A percentile compares a stretch with the other conserved stretches of the same genome.
These are phyloP conservation scores for Aureobasidium sp. DNA, from an alignment of 2,329 filamentous ascomycete genomes.

Conservation along the genomic window DNA sequence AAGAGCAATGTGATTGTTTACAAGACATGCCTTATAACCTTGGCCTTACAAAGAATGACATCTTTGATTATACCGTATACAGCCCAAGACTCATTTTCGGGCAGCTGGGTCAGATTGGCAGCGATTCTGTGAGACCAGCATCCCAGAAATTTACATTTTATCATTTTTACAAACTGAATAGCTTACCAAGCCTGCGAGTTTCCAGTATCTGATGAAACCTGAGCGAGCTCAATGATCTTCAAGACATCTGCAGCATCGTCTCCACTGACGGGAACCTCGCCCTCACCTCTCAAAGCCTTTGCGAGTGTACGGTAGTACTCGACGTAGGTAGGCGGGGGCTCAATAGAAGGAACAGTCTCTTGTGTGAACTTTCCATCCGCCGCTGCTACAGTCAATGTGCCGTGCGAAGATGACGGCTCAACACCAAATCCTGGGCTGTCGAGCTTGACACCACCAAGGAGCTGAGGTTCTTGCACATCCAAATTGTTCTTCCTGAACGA, in stretches of 20 bases:
- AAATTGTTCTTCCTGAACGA: constrained; percentile 66
- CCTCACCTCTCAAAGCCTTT: constrained; percentile 46
- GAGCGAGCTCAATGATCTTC: constrained; percentile 49
- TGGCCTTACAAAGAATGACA: no score
- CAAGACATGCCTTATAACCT: no score
- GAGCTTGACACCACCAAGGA: constrained; percentile 56
- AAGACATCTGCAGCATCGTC: constrained; percentile 49
- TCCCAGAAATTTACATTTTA: no score
- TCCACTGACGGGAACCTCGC: constrained; percentile 48
- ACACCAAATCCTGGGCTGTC: constrained; percentile 58
- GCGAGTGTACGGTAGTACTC: constrained; percentile 57
- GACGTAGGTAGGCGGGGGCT: constrained; percentile 57
- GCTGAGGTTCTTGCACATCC: constrained; percentile 69
- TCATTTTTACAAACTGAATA: background rate
- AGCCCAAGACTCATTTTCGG: no score
- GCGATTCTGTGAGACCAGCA: no score
- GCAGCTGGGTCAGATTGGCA: no score
- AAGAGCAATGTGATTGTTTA: no score
- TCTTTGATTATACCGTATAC: no score
- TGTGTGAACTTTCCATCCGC: constrained; percentile 37
- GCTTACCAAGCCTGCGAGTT: constrained; percentile 33
- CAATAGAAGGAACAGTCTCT: constrained; percentile 49
- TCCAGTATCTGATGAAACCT: constrained; percentile 46
- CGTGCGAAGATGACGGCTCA: constrained; percentile 52
- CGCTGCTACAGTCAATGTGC: constrained; percentile 37